Conservation (phyloP, 2,329 filamentous ascomycete genomes). For the Myriosclerotinia scirpicola region DNA sequence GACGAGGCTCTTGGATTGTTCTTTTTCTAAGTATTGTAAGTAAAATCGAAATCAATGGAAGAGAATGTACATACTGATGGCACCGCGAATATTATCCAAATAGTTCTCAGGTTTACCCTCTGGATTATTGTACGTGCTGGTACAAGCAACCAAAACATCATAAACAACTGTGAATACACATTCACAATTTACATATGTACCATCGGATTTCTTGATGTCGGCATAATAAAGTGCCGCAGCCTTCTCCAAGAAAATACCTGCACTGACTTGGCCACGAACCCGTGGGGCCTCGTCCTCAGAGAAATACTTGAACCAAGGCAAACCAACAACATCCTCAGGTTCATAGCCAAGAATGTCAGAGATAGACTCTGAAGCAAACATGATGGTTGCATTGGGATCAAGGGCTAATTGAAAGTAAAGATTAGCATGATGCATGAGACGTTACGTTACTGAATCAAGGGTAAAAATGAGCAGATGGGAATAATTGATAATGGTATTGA, state of each 20-base stretch:
- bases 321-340: constrained; percentile 72
- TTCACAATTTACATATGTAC: constrained; percentile 76
- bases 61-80: not conserved
- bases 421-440: constrained; percentile 26
- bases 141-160: constrained; percentile 83
- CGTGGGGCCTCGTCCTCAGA: constrained; percentile 65
- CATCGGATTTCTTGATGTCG: constrained; percentile 65
- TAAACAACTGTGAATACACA: constrained; percentile 89
- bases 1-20: constrained; percentile 9
- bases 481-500: not conserved
- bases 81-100: constrained; percentile 7
- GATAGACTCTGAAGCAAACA: constrained; percentile 82
- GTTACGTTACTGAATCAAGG: constrained; percentile 14
- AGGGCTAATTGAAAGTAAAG: constrained; percentile 56
- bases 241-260: constrained; percentile 76
- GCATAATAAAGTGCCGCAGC: constrained; percentile 82
- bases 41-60: not conserved
- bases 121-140: constrained; percentile 68
- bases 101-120: not conserved
- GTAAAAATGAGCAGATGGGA: constrained; percentile 15
- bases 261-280: constrained; percentile 59
- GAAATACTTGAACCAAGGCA: constrained; percentile 83
- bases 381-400: constrained; percentile 70
- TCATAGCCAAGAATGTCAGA: constrained; percentile 79
- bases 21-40: not conserved